Conservation (phyloP, 2,329 filamentous ascomycete species). For the Aureobasidium subglaciale region DNA sequence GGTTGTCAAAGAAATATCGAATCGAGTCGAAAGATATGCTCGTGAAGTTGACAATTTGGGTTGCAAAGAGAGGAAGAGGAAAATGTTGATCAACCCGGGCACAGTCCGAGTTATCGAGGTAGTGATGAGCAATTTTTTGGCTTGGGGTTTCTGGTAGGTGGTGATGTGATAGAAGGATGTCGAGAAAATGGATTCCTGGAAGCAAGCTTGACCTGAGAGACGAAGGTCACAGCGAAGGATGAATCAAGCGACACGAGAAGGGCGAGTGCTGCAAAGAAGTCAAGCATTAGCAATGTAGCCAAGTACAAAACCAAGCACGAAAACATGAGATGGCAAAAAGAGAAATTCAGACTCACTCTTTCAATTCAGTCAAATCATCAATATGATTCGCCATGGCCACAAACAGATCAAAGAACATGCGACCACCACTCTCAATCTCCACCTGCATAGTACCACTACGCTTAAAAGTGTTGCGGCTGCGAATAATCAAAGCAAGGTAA, state of each 20-base stretch:
- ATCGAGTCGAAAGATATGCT: too few species aligned
- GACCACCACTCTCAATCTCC: conserved; percentile 92
- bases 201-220: too few species aligned
- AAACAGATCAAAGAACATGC: conserved; percentile 97
- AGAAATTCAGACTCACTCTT: conserved; percentile 56
- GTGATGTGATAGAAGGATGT: not conserved
- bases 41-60: not conserved
- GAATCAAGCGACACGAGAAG: not conserved
- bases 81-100: not conserved
- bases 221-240: not conserved
- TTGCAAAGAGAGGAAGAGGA: not conserved
- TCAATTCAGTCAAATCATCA: conserved; percentile 71
- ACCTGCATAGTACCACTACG: conserved; percentile 97
- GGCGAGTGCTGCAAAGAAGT: not conserved
- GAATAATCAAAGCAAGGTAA: conserved; percentile 95
- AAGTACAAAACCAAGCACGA: not conserved
- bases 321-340: not conserved
- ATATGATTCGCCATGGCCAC: conserved; percentile 98
- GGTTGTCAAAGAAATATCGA: too few species aligned
- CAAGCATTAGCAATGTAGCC: not conserved
- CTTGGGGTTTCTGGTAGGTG: not conserved
- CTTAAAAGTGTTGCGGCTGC: conserved; percentile 96
- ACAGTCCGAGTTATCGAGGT: not conserved
- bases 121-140: not conserved
- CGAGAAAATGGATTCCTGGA: not conserved